These are phyloP conservation scores for Alternaria sp. DNA, from an alignment of 2,329 filamentous ascomycete species.

Conservation along the genomic window DNA sequence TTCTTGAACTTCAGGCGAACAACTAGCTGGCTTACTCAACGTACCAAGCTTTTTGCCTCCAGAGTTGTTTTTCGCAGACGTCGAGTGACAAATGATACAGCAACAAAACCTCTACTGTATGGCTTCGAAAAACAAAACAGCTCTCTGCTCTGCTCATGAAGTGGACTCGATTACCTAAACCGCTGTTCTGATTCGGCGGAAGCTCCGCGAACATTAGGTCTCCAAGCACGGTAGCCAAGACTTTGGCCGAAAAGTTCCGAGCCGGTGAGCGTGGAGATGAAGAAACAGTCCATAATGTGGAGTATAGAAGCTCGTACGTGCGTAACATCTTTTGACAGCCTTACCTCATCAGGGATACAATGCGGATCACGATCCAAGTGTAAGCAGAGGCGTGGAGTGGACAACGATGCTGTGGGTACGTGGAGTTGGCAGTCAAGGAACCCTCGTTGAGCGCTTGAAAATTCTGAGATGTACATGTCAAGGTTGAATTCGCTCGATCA, in stretches of 20 bases:
- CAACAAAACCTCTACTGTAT: background rate
- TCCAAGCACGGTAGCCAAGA: background rate
- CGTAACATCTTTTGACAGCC: background rate
- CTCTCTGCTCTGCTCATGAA: background rate
- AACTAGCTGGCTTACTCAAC: background rate
- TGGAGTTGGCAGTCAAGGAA: background rate
- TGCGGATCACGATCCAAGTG: background rate
- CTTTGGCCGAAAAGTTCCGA: slow-evolving; percentile 1
- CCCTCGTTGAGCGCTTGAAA: background rate
- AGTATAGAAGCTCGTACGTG: background rate
- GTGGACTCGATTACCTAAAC: slow-evolving; percentile 1
- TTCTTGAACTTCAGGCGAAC: background rate
- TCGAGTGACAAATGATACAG: background rate
- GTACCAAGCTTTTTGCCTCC: background rate
- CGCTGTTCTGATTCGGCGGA: background rate
- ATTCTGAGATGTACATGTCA: background rate
- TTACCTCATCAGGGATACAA: background rate
- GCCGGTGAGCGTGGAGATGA: background rate
- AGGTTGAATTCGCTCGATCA: background rate
- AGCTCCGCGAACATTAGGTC: background rate
- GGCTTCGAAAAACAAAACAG: background rate
- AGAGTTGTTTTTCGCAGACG: background rate
- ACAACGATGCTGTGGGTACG: background rate
- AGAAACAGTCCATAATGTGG: background rate
- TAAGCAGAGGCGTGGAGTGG: background rate